Evolutionary conservation across 768 basidiomycete species (phyloP).

Genomic region (Dacryopinax spathularia): DNA sequence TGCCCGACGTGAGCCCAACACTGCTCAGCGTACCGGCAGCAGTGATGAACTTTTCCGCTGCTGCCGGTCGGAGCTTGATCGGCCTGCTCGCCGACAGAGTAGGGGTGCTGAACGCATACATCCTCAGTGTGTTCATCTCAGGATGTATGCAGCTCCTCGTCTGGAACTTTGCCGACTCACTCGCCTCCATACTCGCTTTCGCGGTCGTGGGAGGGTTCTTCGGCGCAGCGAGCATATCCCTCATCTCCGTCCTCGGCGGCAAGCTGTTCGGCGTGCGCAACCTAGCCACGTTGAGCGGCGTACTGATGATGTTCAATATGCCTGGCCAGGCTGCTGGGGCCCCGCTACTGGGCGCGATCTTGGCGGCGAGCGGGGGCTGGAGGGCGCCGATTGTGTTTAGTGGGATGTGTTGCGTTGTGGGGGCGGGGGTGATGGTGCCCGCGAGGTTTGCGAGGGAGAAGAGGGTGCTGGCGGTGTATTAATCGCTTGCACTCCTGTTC

Average conservation of each 20-base stretch:
- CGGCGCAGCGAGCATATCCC: conserved; percentile 26
- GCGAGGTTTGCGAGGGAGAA: neutral
- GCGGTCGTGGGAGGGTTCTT: conserved; percentile 24
- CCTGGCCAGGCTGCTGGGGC: conserved; percentile 22
- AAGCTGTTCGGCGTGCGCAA: conserved; percentile 15
- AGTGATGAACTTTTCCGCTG: conserved; percentile 20
- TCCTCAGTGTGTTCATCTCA: conserved; percentile 23
- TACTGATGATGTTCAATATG: conserved; percentile 10
- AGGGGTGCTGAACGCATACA: conserved; percentile 30
- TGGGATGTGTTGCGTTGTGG: conserved; percentile 12
- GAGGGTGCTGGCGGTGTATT: neutral
- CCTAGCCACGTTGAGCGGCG: conserved; percentile 10
- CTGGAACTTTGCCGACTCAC: conserved; percentile 28
- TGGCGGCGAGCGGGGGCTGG: conserved; percentile 23
- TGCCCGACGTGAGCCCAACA: conserved; percentile 11
- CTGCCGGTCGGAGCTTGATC: conserved; percentile 23
- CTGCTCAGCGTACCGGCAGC: conserved; percentile 15
- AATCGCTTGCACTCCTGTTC: neutral
- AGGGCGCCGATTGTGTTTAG: conserved; percentile 21
- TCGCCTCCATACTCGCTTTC: conserved; percentile 23
- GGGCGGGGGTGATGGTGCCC: neutral
- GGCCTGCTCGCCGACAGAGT: conserved; percentile 28
- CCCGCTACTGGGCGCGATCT: conserved; percentile 23
- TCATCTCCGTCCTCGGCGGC: conserved; percentile 25
- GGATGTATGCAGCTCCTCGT: conserved; percentile 28